Base-by-base conservation (phyloP, 768 basidiomycete genomes). In the Tulasnella sp. region DNA sequence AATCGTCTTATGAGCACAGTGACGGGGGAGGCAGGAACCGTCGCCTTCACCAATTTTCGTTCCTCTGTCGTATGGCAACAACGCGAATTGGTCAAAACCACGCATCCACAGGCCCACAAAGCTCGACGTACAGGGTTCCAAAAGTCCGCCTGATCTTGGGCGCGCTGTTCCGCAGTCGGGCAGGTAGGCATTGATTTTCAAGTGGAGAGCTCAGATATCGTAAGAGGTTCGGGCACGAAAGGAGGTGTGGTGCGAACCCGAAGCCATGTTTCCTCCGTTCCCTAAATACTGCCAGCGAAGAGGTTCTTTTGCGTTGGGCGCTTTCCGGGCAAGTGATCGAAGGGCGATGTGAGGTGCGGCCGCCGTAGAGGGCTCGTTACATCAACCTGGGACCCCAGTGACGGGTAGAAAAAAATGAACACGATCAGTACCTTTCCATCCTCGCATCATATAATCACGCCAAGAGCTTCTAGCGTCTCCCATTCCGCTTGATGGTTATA, bases 341-440 rank as follows among this genome's bases (percentile, higher is more conserved):
- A 68, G 62, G 62, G 34, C 62, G 62, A 36, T 68, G 62, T 68
- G 62, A 68, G 27, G 27, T 68, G 62, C 62, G 62, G 62, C 62
- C 62, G 62, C 62, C 62, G 62, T 12, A 34, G 62, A 68, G 62
- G 62, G 27, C 19, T 34, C 10, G 27, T 9, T 68, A 14, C 16
- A 19, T 68, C 31, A 27, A 9, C 18, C 62, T n/a, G n/a, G n/a
- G n/a, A n/a, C 27, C 52, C 21, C 9, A 27, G 31, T 19, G 34
- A 12, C 34, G 27, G 27, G 31, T 68, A 68, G 31, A 31, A 36
- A 31, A 36, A 68, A 68, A 68, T 27, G 31, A 27, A 68, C 9
- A 68, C 31, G 4, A 68, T 0, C 24, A 19, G 3, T 27, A 68
- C 62, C 9, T 68, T 19, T 34, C 52, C 62, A 1, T 36, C 36